Evolutionary conservation across 441 rosid genomes (phyloP).

Genomic region (Populus hybrid): DNA sequence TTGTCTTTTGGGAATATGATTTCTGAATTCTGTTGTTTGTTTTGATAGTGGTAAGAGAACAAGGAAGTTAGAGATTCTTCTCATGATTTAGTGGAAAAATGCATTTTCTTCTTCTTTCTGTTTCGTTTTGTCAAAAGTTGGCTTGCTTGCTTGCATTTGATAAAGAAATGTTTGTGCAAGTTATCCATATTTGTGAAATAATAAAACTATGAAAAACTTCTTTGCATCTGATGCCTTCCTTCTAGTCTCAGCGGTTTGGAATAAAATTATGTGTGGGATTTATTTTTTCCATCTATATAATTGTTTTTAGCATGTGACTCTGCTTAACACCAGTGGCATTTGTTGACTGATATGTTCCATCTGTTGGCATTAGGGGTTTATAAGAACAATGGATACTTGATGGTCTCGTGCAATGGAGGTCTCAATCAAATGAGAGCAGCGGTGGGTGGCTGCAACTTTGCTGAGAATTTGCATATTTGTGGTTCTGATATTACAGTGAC

Average conservation of each 20-base stretch:
- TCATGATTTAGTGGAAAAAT: not conserved
- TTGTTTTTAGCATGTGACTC: not conserved
- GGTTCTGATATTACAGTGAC: not conserved
- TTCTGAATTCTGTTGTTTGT: too few species aligned
- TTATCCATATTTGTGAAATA: constrained; percentile 2
- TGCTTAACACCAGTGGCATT: not conserved
- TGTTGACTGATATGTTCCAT: not conserved
- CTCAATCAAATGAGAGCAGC: too few species aligned
- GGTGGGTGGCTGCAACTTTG: too few species aligned
- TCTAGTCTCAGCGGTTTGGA: not conserved
- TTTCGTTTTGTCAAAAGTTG: not conserved
- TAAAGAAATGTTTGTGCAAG: not conserved
- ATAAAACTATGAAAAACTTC: not conserved
- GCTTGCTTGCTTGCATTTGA: not conserved
- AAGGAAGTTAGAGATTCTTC: too few species aligned
- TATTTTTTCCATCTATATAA: not conserved
- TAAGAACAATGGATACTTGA: constrained; percentile 92
- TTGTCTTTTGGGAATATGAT: too few species aligned
- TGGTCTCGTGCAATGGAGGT: constrained; percentile 49
- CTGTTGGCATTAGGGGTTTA: constrained; percentile 58
- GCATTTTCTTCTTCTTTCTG: not conserved
- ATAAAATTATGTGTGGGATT: too few species aligned
- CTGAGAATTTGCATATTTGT: not conserved
- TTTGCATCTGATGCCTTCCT: not conserved
- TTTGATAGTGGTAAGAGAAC: too few species aligned